These are phyloP conservation scores for Antitrichia curtipendula DNA, from an alignment of 225 moss, liverwort and hornwort species.

Conservation along the genomic window DNA sequence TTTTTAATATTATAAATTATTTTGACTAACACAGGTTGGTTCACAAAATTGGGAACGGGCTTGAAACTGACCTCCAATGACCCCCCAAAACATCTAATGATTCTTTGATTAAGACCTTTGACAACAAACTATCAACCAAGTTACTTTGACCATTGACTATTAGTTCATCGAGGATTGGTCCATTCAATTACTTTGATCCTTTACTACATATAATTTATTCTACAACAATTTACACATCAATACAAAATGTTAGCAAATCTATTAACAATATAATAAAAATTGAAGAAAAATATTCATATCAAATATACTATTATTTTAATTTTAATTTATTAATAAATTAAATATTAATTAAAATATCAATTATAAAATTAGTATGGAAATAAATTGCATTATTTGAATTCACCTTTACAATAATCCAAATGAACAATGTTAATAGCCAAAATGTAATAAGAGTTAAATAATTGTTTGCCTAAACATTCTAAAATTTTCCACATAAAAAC, in stretches of 20 bases:
- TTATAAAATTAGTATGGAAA: fast-evolving
- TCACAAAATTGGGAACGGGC: too few species aligned
- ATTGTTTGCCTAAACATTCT: not conserved
- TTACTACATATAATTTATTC: not conserved
- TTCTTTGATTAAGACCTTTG: not conserved
- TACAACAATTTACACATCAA: not conserved
- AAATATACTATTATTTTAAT: too few species aligned
- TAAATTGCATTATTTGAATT: not conserved
- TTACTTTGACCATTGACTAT: not conserved
- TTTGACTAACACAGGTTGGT: too few species aligned
- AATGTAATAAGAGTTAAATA: not conserved
- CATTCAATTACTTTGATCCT: not conserved
- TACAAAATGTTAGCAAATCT: not conserved
- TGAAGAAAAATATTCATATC: not conserved
- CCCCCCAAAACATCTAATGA: too few species aligned
- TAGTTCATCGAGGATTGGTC: not conserved
- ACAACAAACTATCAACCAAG: not conserved
- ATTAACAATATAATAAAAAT: too few species aligned
- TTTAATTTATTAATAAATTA: not conserved
- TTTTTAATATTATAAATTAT: too few species aligned
- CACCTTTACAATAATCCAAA: too few species aligned
- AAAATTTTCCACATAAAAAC: fast-evolving
- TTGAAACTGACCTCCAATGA: too few species aligned
- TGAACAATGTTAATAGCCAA: too few species aligned
- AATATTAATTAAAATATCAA: not conserved